phyloP scores from a whole-genome alignment of 1,139 yeast genomes.

The Lodderomyces elongisporus region DNA sequence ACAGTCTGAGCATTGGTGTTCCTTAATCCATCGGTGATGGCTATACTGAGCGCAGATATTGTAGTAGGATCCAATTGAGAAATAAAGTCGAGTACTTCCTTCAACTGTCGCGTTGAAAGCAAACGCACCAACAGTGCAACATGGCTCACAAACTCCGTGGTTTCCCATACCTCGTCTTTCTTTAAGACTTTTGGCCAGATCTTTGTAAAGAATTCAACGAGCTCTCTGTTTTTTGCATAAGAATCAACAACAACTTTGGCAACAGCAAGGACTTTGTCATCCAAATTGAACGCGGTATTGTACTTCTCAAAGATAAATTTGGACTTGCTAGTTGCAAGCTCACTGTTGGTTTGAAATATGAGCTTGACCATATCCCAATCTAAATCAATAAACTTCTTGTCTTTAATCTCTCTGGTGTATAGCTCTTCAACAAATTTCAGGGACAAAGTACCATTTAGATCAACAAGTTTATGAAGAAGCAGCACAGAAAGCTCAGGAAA shows the following conservation, averaged over 20 bases:
- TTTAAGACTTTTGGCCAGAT: constrained; percentile 41
- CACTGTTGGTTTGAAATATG: constrained; percentile 46
- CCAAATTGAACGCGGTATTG: constrained; percentile 7
- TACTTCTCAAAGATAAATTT: constrained; percentile 21
- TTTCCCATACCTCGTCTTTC: constrained; percentile 20
- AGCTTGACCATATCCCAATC: constrained; percentile 45
- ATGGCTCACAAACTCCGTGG: constrained; percentile 24
- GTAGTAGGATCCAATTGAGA: constrained; percentile 9
- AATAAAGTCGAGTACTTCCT: constrained; percentile 13
- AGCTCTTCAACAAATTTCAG: constrained; percentile 38
- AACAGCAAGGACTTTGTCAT: constrained; percentile 15
- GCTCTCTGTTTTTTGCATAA: constrained; percentile 56
- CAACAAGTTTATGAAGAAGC: constrained; percentile 34
- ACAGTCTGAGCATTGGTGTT: no score
- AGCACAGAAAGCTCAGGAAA: constrained; percentile 32
- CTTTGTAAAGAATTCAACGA: constrained; percentile 40
- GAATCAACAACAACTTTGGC: constrained; percentile 42
- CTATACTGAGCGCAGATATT: constrained; percentile 22
- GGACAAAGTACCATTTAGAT: constrained; percentile 45
- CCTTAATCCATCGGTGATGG: constrained; percentile 40
- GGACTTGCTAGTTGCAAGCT: constrained; percentile 41
- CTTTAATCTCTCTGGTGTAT: constrained; percentile 24
- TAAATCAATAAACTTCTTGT: constrained; percentile 12
- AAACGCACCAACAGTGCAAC: constrained; percentile 38
- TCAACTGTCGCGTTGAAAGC: constrained; percentile 46